Evolutionary conservation across 1,284 basidiomycete genomes (phyloP), one percentile per base, ranked within the genome.

Genomic region (Sporisorium sorghi): DNA sequence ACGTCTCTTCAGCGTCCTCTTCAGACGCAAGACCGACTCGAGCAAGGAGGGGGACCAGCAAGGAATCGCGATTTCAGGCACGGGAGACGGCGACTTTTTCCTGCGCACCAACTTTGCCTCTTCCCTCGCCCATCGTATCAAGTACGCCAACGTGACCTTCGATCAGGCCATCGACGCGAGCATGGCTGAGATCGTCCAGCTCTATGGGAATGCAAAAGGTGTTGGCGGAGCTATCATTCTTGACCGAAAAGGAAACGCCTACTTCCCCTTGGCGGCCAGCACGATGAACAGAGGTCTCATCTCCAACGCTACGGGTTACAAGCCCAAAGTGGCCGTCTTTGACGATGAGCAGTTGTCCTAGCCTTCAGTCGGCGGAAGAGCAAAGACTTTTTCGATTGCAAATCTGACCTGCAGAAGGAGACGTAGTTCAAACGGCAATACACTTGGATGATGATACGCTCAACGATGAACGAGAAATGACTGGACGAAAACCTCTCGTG

Each of bases 271-370:
- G 66, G 92, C 92, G 78, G 90, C 89, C 67, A 86, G 87, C 21
- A 90, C 91, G 3, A 93, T 93, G 92, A 92, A 92, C 80, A 87
- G 92, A 49, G 92, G 92, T 5, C 86, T 92, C 15, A 89, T 93
- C n/a, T 63, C 66, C 7, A 40, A 47, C 46, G 85, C 87, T 32
- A 86, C 87, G 58, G 90, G 92, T 58, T 91, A 90, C 9, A 80
- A 89, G 5, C 87, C 91, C 0, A 88, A 88, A 83, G 91, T 90
- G 0, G 92, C 91, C 6, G 91, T 93, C 60, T 93, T 92, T 82
- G 86, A 86, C 30, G 90, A 93, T 65, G 92, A 93, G 32, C 26
- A 64, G 21, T 56, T 83, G 1, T 68, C 77, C n/a, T 82, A 71
- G 44, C 23, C 14, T 19, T 47, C 17, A 46, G 26, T 17, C 15